Conservation (phyloP, 1,139 yeast genomes). For the Debaryomyces robertsiae region DNA sequence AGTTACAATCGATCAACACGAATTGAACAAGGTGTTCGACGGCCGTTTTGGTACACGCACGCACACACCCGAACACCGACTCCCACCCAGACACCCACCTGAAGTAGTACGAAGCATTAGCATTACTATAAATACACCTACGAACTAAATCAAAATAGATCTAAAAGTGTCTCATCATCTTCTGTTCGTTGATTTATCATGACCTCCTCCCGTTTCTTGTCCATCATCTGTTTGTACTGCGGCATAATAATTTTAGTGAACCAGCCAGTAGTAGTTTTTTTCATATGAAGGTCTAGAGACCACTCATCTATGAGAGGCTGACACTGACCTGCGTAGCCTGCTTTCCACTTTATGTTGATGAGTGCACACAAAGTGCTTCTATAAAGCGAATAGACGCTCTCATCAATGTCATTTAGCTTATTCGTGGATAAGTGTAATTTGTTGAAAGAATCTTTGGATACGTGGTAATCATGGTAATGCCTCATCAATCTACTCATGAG, state of each 20-base stretch:
- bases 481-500: constrained; percentile 25
- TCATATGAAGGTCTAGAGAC: constrained; percentile 39
- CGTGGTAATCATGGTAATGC: constrained; percentile 24
- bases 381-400: constrained; percentile 28
- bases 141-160: constrained; percentile 24
- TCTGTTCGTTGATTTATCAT: constrained; percentile 31
- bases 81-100: no score
- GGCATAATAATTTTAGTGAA: constrained; percentile 24
- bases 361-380: constrained; percentile 28
- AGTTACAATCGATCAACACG: constrained; percentile 9
- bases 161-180: constrained; percentile 38
- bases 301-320: constrained; percentile 39
- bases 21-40: constrained; percentile 9
- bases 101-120: neutral
- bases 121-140: constrained; percentile 1
- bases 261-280: constrained; percentile 24
- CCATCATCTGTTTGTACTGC: constrained; percentile 27
- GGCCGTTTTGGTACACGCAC: constrained; percentile 6
- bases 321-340: constrained; percentile 33
- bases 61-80: constrained; percentile 5
- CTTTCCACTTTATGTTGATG: constrained; percentile 32
- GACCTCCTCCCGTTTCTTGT: constrained; percentile 29
- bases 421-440: constrained; percentile 17
- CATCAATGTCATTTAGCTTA: constrained; percentile 20
- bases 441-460: constrained; percentile 32